Percentiles rank a stretch among this genome's conserved stretches.
These are phyloP conservation scores for Cercophora scortea DNA, from an alignment of 495 filamentous ascomycete genomes.

Conservation along the genomic window DNA sequence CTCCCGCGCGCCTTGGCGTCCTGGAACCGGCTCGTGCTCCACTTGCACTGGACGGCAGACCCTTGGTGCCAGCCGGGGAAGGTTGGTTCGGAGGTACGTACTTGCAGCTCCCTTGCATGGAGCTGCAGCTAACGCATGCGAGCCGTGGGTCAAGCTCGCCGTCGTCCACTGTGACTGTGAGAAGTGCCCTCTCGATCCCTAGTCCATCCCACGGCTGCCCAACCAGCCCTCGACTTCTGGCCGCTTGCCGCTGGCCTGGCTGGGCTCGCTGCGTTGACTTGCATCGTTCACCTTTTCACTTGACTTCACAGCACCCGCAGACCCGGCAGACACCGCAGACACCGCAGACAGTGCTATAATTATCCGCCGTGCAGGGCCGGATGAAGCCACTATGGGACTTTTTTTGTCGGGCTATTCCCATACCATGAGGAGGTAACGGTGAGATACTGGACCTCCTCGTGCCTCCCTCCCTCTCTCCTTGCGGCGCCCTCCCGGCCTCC, in stretches of 20 bases:
- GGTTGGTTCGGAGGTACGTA: no score
- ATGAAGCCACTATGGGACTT: background rate
- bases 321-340: background rate
- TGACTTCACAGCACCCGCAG: constrained; percentile 6
- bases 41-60: no score
- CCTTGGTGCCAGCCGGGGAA: no score
- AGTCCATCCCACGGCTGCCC: constrained; percentile 19
- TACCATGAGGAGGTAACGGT: background rate
- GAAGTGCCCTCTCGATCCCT: no score
- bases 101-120: background rate
- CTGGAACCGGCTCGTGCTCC: constrained; percentile 1
- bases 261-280: background rate
- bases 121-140: background rate
- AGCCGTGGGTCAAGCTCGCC: background rate
- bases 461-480: no score
- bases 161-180: no score
- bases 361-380: constrained; percentile 14
- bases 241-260: constrained; percentile 24
- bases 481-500: no score
- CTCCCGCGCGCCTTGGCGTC: background rate
- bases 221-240: constrained; percentile 34
- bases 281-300: background rate
- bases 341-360: constrained; percentile 28
- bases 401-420: background rate
- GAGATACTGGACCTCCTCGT: no score